These are phyloP conservation scores for Butyriboletus regius DNA, from an alignment of 1,284 basidiomycete species.

Conservation along the genomic window DNA sequence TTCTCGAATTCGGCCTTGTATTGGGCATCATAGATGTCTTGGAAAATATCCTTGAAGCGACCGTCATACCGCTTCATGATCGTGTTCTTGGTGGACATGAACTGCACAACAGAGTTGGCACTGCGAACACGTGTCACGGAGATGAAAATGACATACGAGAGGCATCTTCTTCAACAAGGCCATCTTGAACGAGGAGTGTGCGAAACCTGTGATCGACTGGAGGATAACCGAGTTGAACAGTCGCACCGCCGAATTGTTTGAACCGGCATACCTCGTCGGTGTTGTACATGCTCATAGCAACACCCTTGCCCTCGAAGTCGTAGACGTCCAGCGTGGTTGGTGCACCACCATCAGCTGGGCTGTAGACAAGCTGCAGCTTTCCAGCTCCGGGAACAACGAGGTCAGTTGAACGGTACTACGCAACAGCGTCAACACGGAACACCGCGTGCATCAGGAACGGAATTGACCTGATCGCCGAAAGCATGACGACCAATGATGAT, in stretches of 20 bases:
- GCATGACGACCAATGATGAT: slow-evolving; percentile 96
- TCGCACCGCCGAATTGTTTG: neutral
- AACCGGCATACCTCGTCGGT: slow-evolving; percentile 67
- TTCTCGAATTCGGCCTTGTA: slow-evolving; percentile 82
- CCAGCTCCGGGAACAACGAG: slow-evolving; percentile 81
- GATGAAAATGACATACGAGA: slow-evolving; percentile 44
- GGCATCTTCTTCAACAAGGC: slow-evolving; percentile 92
- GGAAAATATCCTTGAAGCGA: slow-evolving; percentile 97
- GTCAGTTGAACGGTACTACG: slow-evolving; percentile 82
- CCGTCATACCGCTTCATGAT: slow-evolving; percentile 96
- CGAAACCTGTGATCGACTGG: slow-evolving; percentile 88
- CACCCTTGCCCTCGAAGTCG: slow-evolving; percentile 82
- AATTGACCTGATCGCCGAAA: slow-evolving; percentile 78
- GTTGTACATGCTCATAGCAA: slow-evolving; percentile 92
- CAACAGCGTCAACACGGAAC: slow-evolving; percentile 2
- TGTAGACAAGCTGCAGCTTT: slow-evolving; percentile 83
- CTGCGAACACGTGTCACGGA: neutral
- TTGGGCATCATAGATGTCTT: slow-evolving; percentile 80
- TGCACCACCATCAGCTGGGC: slow-evolving; percentile 63
- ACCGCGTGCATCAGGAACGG: slow-evolving; percentile 9
- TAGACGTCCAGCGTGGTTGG: slow-evolving; percentile 72
- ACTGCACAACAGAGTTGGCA: slow-evolving; percentile 38
- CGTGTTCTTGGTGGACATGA: slow-evolving; percentile 97
- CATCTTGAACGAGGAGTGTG: slow-evolving; percentile 97
- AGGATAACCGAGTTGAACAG: slow-evolving; percentile 6